A percentile compares a stretch with the other conserved stretches of the same genome.
These are phyloP conservation scores for Sphagnum magellanicum DNA, from an alignment of 228 moss, liverwort and hornwort species.

Conservation along the genomic window DNA sequence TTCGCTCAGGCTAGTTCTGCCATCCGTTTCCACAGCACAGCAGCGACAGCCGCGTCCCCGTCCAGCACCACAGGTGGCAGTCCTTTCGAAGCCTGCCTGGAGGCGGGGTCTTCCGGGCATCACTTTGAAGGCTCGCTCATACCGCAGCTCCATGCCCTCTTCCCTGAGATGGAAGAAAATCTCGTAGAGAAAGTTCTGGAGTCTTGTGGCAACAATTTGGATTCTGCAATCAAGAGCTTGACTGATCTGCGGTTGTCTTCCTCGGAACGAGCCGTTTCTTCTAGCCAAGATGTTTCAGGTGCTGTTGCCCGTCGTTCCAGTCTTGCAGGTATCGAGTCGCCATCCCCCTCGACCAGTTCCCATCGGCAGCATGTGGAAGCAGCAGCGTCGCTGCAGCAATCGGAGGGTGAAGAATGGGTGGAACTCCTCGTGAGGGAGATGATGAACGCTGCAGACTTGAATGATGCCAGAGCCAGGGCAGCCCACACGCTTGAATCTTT, in stretches of 20 bases:
- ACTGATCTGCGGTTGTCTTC: slow-evolving; percentile 67
- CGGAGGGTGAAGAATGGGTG: slow-evolving; percentile 77
- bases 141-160: slow-evolving; percentile 76
- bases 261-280: slow-evolving; percentile 21
- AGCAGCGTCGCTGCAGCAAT: slow-evolving; percentile 24
- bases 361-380: slow-evolving; percentile 20
- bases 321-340: no score
- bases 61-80: slow-evolving; percentile 38
- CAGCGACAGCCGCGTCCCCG: neutral
- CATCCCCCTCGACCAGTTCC: neutral
- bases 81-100: slow-evolving; percentile 44
- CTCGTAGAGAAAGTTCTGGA: slow-evolving; percentile 76
- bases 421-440: slow-evolving; percentile 77
- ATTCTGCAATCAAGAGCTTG: slow-evolving; percentile 84
- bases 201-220: slow-evolving; percentile 69
- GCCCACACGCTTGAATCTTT: slow-evolving; percentile 73
- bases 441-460: slow-evolving; percentile 70
- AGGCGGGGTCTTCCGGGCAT: slow-evolving; percentile 52
- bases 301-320: slow-evolving; percentile 9
- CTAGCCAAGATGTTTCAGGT: slow-evolving; percentile 8
- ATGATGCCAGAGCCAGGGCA: slow-evolving; percentile 68
- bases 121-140: slow-evolving; percentile 46
- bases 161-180: slow-evolving; percentile 88
- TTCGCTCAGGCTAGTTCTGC: slow-evolving; percentile 68
- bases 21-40: slow-evolving; percentile 45